Base-by-base conservation (phyloP, 129 eudicot genomes). In the Dittrichia graveolens region DNA sequence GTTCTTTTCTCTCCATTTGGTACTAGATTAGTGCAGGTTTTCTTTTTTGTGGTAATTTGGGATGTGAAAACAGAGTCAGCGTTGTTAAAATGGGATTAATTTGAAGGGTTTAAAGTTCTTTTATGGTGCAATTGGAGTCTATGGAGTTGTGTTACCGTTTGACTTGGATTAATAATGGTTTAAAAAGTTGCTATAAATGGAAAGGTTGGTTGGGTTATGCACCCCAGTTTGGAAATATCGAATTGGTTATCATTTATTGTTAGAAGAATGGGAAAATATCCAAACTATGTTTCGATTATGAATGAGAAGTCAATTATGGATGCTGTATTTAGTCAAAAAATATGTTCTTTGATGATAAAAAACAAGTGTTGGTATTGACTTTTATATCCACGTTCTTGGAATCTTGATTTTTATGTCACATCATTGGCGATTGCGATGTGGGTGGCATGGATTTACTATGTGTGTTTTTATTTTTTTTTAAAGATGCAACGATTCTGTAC, bases 331-430 rank as follows among this genome's bases (percentile, higher is more conserved):
- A 50, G 81, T 77, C 81, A 71, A 77, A 61, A 65, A 69, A 24
- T 16, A 69, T 71, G 80, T 66, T 75, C 73, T 66, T 67, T 55
- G 59, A 14, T 47, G 9, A 54, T 13, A 34, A 67, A 54, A 46
- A 16, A 10, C 14, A 38, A 53, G 57, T 64, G 46, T 64, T 69
- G 64, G 58, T 59, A 68, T 69, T 47, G 76, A 77, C 76, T 61
- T 77, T 58, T 42, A 13, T 61, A 8, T 60, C 76, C 76, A 49
- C 70, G 15, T 53, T 63, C 16, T 65, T 54, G 73, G 65, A 53
- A 61, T 39, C 67, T 60, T 77, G 81, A 77, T 76, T 60, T 69
- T 69, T 61, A 40, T 41, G 76, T 77, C 76, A 61, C 81, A 49
- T 69, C 65, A 77, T 60, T 61, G 57, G 48, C 60, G 62, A 58